These are phyloP conservation scores for Paraphaeosphaeria minitans DNA, from an alignment of 2,329 filamentous ascomycete genomes.

Conservation along the genomic window DNA sequence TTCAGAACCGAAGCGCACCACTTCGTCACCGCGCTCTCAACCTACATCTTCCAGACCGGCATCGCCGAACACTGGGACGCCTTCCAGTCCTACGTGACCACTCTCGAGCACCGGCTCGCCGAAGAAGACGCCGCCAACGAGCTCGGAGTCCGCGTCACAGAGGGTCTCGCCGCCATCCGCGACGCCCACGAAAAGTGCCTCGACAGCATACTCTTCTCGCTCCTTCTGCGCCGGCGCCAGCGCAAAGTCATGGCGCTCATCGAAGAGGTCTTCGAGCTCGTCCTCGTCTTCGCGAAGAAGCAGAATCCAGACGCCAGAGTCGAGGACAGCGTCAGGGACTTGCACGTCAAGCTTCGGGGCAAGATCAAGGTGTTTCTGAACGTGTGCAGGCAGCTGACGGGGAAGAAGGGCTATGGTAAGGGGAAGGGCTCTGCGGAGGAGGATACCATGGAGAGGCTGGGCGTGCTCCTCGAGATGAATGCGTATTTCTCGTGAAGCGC, in stretches of 20 bases:
- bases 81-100: slow-evolving; percentile 70
- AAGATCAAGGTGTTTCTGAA: slow-evolving; percentile 76
- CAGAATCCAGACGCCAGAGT: slow-evolving; percentile 28
- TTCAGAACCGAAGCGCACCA: slow-evolving; percentile 80
- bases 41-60: slow-evolving; percentile 81
- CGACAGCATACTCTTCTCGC: slow-evolving; percentile 73
- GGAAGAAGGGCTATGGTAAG: slow-evolving; percentile 58
- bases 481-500: slow-evolving; percentile 59
- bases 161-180: slow-evolving; percentile 70
- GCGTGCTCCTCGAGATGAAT: slow-evolving; percentile 73
- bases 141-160: slow-evolving; percentile 53
- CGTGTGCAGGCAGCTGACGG: slow-evolving; percentile 70
- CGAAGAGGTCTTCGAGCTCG: slow-evolving; percentile 73
- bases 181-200: slow-evolving; percentile 74
- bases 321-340: slow-evolving; percentile 44
- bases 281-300: slow-evolving; percentile 67
- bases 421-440: slow-evolving; percentile 49
- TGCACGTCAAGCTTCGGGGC: slow-evolving; percentile 71
- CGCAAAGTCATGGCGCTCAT: slow-evolving; percentile 72
- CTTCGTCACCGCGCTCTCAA: slow-evolving; percentile 73
- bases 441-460: slow-evolving; percentile 70
- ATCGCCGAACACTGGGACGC: slow-evolving; percentile 73
- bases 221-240: slow-evolving; percentile 77
- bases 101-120: slow-evolving; percentile 64
- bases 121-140: slow-evolving; percentile 51